Evolutionary conservation across 2,329 filamentous ascomycete species (phyloP).

Genomic region (Colletotrichum liriopes): DNA sequence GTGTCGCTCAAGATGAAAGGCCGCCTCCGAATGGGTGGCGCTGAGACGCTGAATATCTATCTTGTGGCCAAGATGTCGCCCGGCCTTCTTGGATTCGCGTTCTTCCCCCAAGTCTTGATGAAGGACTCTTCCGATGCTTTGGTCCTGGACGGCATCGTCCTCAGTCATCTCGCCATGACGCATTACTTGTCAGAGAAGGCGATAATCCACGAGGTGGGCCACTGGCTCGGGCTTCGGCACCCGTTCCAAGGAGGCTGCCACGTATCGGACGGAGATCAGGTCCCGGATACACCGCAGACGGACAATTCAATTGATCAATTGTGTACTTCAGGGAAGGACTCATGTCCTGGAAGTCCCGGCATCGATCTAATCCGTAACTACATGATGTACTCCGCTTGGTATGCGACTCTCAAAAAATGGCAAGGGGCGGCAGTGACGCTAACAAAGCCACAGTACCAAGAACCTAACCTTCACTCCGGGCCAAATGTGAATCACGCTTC

Average conservation of each 20-base stretch:
- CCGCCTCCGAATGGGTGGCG: neutral
- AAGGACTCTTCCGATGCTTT: neutral
- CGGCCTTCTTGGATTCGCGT: neutral
- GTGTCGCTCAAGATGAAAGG: neutral
- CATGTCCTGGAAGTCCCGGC: neutral
- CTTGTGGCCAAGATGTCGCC: neutral
- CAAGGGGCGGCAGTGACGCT: neutral
- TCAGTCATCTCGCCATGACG: neutral
- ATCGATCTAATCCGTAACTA: conserved; percentile 5
- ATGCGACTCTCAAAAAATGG: too few species aligned
- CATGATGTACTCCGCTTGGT: conserved; percentile 18
- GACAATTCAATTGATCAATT: too few species aligned
- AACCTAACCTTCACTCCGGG: conserved; percentile 6
- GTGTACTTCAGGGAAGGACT: neutral
- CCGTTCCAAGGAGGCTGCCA: conserved; percentile 8
- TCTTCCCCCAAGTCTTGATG: neutral
- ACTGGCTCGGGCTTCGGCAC: conserved; percentile 11
- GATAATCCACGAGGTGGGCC: conserved; percentile 11
- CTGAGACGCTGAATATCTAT: conserved; percentile 20
- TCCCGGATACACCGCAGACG: conserved; percentile 9
- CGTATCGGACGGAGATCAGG: neutral
- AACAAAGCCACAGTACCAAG: neutral
- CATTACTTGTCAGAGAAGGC: neutral
- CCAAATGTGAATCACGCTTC: neutral
- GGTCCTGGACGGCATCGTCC: conserved; percentile 2